These are phyloP conservation scores for Elongisporangium anandrum DNA, from an alignment of 352 stramenopile genomes.

Conservation along the genomic window DNA sequence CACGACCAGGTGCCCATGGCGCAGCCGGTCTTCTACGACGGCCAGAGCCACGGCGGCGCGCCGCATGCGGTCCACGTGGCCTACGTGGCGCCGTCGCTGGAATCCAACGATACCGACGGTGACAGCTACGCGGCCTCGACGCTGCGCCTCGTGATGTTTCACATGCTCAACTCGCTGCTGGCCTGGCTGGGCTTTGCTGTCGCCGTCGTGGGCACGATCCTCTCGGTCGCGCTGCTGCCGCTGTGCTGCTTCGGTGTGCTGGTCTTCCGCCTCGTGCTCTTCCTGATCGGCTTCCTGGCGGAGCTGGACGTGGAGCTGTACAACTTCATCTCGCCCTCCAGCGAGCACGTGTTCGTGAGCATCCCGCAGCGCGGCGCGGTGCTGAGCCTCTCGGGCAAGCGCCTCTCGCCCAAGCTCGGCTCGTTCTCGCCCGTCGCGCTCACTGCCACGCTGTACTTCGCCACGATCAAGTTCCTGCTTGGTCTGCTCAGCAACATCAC, in stretches of 20 bases:
- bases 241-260: constrained; percentile 53
- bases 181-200: constrained; percentile 36
- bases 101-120: constrained; percentile 11
- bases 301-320: constrained; percentile 53
- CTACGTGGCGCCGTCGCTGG: constrained; percentile 3
- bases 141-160: constrained; percentile 55
- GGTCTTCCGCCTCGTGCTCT: constrained; percentile 49
- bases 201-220: constrained; percentile 25
- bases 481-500: constrained; percentile 43
- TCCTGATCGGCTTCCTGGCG: constrained; percentile 42
- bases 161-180: constrained; percentile 51
- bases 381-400: constrained; percentile 38
- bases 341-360: constrained; percentile 45
- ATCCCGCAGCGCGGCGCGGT: constrained; percentile 22
- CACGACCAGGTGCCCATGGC: constrained; percentile 17
- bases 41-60: constrained; percentile 4
- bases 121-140: constrained; percentile 28
- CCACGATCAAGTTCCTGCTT: constrained; percentile 52
- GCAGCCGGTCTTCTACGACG: constrained; percentile 9
- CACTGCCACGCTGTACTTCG: constrained; percentile 53
- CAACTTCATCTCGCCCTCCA: constrained; percentile 56
- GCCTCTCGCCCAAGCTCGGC: constrained; percentile 44
- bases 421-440: constrained; percentile 36
- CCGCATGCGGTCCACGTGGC: constrained; percentile 6
- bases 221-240: constrained; percentile 39